These are phyloP conservation scores for Brassica carinata DNA, from an alignment of 345 rosid genomes.

Conservation along the genomic window DNA sequence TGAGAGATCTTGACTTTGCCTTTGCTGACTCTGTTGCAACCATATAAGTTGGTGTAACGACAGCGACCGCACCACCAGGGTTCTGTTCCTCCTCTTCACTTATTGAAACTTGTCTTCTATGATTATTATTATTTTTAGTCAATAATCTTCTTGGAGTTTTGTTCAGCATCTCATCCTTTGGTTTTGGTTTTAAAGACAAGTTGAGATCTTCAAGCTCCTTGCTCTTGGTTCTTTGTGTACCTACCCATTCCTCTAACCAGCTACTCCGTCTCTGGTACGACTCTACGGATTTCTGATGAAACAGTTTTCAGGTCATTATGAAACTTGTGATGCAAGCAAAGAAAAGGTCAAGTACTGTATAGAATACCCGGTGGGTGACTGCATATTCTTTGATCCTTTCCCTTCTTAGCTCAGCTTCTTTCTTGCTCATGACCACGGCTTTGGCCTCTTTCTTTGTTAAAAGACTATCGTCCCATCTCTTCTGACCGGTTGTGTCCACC, in stretches of 20 bases:
- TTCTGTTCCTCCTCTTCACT: constrained; percentile 61
- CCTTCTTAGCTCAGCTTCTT: constrained; percentile 67
- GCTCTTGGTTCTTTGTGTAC: constrained; percentile 67
- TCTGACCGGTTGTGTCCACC: constrained; percentile 66
- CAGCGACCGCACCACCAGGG: constrained; percentile 36
- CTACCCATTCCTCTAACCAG: constrained; percentile 93
- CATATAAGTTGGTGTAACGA: constrained; percentile 72
- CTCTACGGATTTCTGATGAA: constrained; percentile 77
- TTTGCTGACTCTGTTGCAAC: constrained; percentile 88
- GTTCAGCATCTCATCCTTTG: constrained; percentile 43
- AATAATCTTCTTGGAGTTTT: constrained; percentile 2
- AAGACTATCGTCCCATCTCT: constrained; percentile 84
- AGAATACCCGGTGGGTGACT: constrained; percentile 65
- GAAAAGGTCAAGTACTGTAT: background rate
- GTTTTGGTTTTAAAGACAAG: constrained; percentile 49
- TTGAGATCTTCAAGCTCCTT: constrained; percentile 82
- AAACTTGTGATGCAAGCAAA: constrained; percentile 8
- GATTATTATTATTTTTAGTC: constrained; percentile 26
- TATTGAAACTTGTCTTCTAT: constrained; percentile 61
- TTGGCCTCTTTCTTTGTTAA: constrained; percentile 79
- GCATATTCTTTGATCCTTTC: constrained; percentile 69
- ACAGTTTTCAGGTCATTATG: constrained; percentile 9
- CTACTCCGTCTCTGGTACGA: constrained; percentile 56
- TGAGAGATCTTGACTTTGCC: constrained; percentile 70
- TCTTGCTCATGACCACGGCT: constrained; percentile 63